These are phyloP conservation scores for Choricystis sp. DNA, from an alignment of 139 green algal species.

Conservation along the genomic window DNA sequence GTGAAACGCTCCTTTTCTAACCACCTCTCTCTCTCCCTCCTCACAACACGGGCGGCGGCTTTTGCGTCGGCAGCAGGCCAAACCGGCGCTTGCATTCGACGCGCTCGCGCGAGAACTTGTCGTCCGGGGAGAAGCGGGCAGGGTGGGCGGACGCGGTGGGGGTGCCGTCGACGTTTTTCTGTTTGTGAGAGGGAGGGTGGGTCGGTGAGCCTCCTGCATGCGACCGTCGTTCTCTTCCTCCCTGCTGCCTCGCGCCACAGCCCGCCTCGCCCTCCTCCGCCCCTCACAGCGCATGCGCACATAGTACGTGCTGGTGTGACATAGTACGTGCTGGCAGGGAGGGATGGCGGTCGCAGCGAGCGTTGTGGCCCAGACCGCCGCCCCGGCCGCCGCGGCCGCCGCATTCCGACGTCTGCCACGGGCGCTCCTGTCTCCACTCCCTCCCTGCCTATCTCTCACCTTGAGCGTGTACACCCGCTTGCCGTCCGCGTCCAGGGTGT, in stretches of 20 bases:
- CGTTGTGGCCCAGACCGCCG: too few species aligned
- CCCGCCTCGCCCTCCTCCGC: too few species aligned
- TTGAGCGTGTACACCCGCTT: conserved; percentile 86
- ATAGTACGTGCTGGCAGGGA: too few species aligned
- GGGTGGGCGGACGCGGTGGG: conserved; percentile 74
- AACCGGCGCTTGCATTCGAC: conserved; percentile 88
- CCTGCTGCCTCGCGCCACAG: too few species aligned
- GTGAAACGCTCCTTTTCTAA: too few species aligned
- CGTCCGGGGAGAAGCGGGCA: conserved; percentile 90
- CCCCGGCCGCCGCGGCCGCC: too few species aligned
- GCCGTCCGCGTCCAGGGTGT: conserved; percentile 72
- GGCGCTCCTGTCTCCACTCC: too few species aligned
- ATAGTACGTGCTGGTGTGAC: too few species aligned
- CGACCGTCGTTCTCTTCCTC: neutral
- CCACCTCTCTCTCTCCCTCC: neutral
- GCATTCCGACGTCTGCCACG: too few species aligned
- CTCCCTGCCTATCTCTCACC: too few species aligned
- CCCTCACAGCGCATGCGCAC: too few species aligned
- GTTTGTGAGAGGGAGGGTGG: neutral
- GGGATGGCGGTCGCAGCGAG: too few species aligned
- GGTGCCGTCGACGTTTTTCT: conserved; percentile 30
- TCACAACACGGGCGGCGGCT: conserved; percentile 31
- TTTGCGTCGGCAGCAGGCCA: conserved; percentile 79
- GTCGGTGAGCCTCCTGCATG: neutral
- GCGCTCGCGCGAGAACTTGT: conserved; percentile 93